phyloP scores from a whole-genome alignment of 192 early-diverging fungal genomes.

The Mortierella antarctica region DNA sequence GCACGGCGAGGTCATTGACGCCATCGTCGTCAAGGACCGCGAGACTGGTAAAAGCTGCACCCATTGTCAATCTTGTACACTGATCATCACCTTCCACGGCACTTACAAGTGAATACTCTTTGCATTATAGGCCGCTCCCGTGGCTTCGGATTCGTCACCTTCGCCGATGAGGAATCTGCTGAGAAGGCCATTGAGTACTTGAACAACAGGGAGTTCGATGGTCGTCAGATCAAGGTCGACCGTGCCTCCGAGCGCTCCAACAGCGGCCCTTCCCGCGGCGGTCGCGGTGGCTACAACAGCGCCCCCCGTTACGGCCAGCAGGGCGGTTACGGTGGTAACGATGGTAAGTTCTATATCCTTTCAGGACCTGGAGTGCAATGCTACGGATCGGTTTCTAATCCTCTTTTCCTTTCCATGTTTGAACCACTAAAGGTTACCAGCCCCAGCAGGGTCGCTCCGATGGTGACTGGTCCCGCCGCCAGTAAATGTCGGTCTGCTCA shows the following conservation, averaged over 20 bases:
- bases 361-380: neutral
- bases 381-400: neutral
- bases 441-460: slow-evolving; percentile 40
- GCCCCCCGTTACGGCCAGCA: slow-evolving; percentile 18
- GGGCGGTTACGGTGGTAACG: slow-evolving; percentile 3
- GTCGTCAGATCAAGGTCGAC: slow-evolving; percentile 73
- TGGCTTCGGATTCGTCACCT: slow-evolving; percentile 89
- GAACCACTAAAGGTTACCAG: slow-evolving; percentile 3
- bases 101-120: neutral
- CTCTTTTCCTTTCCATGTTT: neutral
- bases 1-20: slow-evolving; percentile 72
- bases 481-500: slow-evolving; percentile 2
- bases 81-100: neutral
- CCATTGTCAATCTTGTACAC: neutral
- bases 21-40: slow-evolving; percentile 76
- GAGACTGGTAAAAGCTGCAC: slow-evolving; percentile 69
- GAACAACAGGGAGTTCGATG: slow-evolving; percentile 78
- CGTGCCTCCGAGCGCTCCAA: slow-evolving; percentile 51
- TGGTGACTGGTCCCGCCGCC: slow-evolving; percentile 36
- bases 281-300: slow-evolving; percentile 26
- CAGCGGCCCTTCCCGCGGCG: slow-evolving; percentile 35
- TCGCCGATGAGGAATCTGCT: slow-evolving; percentile 57
- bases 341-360: neutral
- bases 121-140: slow-evolving; percentile 70
- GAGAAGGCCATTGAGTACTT: slow-evolving; percentile 67